Conservation (phyloP, 805 yeast species). For the Kuraishia hungarica region DNA sequence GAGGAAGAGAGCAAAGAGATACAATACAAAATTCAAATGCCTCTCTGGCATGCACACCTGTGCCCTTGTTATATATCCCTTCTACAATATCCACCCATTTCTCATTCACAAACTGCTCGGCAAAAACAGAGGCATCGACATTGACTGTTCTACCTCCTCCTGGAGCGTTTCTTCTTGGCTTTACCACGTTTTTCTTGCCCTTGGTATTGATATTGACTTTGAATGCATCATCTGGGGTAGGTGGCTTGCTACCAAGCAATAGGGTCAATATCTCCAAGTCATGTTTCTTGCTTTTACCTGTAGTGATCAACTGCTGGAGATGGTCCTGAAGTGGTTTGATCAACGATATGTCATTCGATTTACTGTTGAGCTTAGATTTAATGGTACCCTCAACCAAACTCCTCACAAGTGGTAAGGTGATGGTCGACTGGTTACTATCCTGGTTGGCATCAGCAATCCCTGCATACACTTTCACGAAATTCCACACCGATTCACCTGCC, state of each 20-base stretch:
- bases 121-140: conserved; percentile 24
- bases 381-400: conserved; percentile 46
- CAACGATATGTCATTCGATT: conserved; percentile 39
- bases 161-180: not conserved
- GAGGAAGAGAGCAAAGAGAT: conserved; percentile 40
- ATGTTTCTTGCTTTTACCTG: conserved; percentile 33
- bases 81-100: conserved; percentile 58
- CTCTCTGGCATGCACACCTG: conserved; percentile 35
- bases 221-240: conserved; percentile 6
- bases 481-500: conserved; percentile 58
- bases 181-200: conserved; percentile 9
- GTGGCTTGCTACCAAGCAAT: conserved; percentile 32
- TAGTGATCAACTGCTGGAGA: conserved; percentile 35
- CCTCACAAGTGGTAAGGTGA: conserved; percentile 31
- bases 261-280: conserved; percentile 38
- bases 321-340: conserved; percentile 42
- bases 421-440: conserved; percentile 19
- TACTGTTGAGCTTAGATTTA: conserved; percentile 38
- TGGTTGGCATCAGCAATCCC: conserved; percentile 21
- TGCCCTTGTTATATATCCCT: conserved; percentile 46
- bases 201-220: conserved; percentile 11
- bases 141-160: not conserved
- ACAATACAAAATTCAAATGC: conserved; percentile 43
- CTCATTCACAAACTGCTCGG: conserved; percentile 43
- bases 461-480: conserved; percentile 48